Base-by-base conservation (phyloP, 441 rosid species). In the Croton setiger region DNA sequence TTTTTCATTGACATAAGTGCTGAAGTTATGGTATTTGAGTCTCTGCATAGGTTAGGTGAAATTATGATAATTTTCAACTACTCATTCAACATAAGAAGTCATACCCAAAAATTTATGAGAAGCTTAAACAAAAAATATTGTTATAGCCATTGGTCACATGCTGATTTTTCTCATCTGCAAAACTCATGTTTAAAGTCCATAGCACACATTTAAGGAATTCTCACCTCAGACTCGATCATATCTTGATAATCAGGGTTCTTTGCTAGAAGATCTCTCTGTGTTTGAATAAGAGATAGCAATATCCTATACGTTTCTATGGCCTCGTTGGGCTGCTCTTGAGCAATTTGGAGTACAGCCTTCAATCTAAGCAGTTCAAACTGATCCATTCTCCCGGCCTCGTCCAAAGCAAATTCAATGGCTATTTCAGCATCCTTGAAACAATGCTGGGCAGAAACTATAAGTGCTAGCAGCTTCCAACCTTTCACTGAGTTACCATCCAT, bases 241-340 rank as follows among this genome's bases (percentile, higher is more conserved):
- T 69, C 66, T 41, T 81, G 74, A 66, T 78, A 78, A 62, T 71
- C 78, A 27, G 73, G 55, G 68, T 73, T 80, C 73, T 76, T 76
- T 44, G 81, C 76, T 57, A 71, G 84, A 72, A 78, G 71, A 65
- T 85, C 93, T 72, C 84, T 85, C 60, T 88, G 93, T 59, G 85
- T 86, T 75, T 88, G 93, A 79, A 92, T 85, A 75, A 83, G 78
- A 69, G 88, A 84, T 17, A 95, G 80, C 81, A 88, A 75, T 55
- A 83, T 71, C 78, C 94, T 87, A 80, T 88, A 90, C 59, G 98
- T 92, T 78, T 89, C 94, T 75, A 95, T 80, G 60, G 98, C 97
- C 82, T 83, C 84, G 82, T 85, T 91, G 73, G 96, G 92, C 69
- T 81, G 90, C 74, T 87, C 88, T 84, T 85, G 89, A 63, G 97